phyloP scores from a whole-genome alignment of 2,329 filamentous ascomycete species.

The Botrytis sinoallii region DNA sequence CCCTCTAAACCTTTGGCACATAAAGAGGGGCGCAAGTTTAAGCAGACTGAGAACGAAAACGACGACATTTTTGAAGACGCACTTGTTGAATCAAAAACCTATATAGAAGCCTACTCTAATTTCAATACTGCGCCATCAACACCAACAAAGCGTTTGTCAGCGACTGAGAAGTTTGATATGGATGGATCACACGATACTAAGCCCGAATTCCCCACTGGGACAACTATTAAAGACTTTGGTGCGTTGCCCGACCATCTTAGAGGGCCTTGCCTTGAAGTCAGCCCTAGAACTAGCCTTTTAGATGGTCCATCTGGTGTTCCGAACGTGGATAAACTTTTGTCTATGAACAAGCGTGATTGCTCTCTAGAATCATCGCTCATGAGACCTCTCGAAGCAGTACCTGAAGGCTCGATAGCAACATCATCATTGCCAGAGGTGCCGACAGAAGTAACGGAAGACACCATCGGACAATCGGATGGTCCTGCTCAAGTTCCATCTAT shows the following conservation, averaged over 20 bases:
- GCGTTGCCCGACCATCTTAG: conserved; percentile 4
- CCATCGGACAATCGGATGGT: conserved; percentile 14
- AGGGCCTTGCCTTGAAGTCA: conserved; percentile 16
- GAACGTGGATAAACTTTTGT: conserved; percentile 1
- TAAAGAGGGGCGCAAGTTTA: not conserved
- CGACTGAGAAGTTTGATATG: conserved; percentile 1
- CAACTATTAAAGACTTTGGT: conserved; percentile 14
- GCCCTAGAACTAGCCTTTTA: conserved; percentile 11
- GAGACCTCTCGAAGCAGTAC: not conserved
- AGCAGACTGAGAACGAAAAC: not conserved
- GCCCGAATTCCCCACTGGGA: conserved; percentile 4
- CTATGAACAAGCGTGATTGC: conserved; percentile 11
- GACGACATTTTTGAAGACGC: not conserved
- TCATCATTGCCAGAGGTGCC: not conserved
- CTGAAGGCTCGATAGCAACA: not conserved
- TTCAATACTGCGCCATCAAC: conserved; percentile 14
- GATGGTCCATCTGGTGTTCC: not conserved
- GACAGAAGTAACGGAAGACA: not conserved
- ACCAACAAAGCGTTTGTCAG: not conserved
- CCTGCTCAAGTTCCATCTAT: not conserved
- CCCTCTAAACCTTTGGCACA: not conserved
- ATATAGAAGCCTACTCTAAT: not conserved
- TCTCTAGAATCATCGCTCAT: not conserved
- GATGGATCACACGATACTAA: conserved; percentile 13
- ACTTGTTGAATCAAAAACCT: not conserved